These are phyloP conservation scores for Aspergillus ibericus DNA, from an alignment of 2,329 filamentous ascomycete genomes.

Conservation along the genomic window DNA sequence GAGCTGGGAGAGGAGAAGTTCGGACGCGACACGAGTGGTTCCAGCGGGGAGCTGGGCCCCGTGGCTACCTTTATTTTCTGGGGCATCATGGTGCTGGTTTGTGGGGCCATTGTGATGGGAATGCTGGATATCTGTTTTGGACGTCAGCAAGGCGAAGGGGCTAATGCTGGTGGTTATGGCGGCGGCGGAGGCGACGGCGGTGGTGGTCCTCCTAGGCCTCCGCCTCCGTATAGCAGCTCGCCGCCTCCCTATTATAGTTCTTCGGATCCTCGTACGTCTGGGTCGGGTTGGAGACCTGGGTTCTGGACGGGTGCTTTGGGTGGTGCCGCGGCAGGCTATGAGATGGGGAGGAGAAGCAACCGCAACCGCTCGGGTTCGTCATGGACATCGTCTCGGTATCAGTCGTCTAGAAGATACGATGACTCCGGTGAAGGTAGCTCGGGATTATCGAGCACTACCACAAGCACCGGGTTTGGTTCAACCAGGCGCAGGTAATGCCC, in stretches of 20 bases:
- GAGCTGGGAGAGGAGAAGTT: constrained; percentile 71
- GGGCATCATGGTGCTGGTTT: constrained; percentile 31
- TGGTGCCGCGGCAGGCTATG: constrained; percentile 46
- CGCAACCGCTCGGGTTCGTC: constrained; percentile 14
- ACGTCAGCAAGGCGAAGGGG: background rate
- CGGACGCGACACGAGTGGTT: constrained; percentile 41
- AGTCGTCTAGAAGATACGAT: constrained; percentile 17
- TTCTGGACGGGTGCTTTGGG: constrained; percentile 49
- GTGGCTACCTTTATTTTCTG: constrained; percentile 36
- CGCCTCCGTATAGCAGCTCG: constrained; percentile 29
- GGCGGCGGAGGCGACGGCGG: constrained; percentile 22
- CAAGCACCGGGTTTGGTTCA: constrained; percentile 49
- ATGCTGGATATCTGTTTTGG: constrained; percentile 28
- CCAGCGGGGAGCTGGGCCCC: background rate
- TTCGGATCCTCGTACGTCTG: constrained; percentile 22
- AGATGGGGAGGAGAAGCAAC: constrained; percentile 34
- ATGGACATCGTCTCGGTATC: constrained; percentile 16
- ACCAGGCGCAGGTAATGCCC: constrained; percentile 39
- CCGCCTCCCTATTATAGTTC: constrained; percentile 44
- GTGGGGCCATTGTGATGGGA: constrained; percentile 30
- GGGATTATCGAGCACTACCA: constrained; percentile 31
- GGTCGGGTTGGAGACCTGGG: constrained; percentile 45
- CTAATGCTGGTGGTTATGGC: constrained; percentile 34
- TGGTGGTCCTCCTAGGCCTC: constrained; percentile 14
- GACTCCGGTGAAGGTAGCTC: constrained; percentile 37